Base-by-base conservation (phyloP, 768 basidiomycete species). In the Leccinum fibrillosum region DNA sequence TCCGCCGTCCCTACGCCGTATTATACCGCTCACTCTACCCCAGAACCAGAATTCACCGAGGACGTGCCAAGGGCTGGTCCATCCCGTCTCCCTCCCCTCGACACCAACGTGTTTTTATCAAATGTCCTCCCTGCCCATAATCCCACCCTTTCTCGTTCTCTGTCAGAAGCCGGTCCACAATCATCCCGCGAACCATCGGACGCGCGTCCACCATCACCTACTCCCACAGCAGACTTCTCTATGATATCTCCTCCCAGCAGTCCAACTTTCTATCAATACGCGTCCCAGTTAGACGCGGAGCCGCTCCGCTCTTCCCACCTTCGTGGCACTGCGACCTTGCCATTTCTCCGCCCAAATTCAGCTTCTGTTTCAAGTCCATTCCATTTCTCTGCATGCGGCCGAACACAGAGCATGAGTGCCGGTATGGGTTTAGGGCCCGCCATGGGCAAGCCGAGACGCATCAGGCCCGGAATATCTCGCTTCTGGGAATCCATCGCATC, bases 161-260 rank as follows among this genome's bases (percentile, higher is more conserved):
- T 42, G 60, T 71, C 34, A 65, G 68, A 28, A 63, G 12, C 57
- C 64, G 57, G 69, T 63, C 59, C 65, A 64, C 58, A 77, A 4
- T 17, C 54, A 39, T 59, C 62, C 26, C 61, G 53, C 51, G 50
- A 52, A 42, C 25, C 54, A 19, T 15, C n/a, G 7, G 58, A 56
- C 32, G 52, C 69, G 13, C 73, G 78, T 37, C 77, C 80, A 5
- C 69, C 78, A 23, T 82, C 81, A 17, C 81, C 80, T 17, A 58
- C 78, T 0, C 75, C 71, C 13, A 79, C 76, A 26, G 74, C 76
- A 17, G 80, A 81, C 56, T 81, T 76, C 53, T 81, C 79, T 32
- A 72, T 81, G 54, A 73, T 81, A 51, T 77, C 74, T 21, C 77
- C 76, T 55, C 78, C 77, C 17, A 75, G 69, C 48, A 69, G 69